Evolutionary conservation across 768 basidiomycete species (phyloP).

Genomic region (Xanthoconium stramineum): DNA sequence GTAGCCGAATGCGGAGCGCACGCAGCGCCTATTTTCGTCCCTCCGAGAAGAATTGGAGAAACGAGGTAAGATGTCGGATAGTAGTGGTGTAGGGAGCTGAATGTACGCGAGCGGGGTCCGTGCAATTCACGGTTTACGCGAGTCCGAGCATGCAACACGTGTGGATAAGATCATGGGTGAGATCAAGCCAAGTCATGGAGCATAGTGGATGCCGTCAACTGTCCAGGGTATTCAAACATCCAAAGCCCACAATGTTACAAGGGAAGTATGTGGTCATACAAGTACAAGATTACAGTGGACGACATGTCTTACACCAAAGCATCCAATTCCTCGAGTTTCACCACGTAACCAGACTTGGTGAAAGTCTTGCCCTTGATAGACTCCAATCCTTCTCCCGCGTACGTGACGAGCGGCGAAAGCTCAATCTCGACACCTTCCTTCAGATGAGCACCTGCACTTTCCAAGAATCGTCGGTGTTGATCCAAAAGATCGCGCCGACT

Average conservation of each 20-base stretch:
- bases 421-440: slow-evolving; percentile 81
- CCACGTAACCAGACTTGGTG: slow-evolving; percentile 69
- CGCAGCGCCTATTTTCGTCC: slow-evolving; percentile 75
- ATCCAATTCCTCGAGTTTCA: slow-evolving; percentile 67
- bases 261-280: not conserved
- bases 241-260: not conserved
- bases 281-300: slow-evolving; percentile 2
- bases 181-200: too few relatives aligned
- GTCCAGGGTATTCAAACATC: not conserved
- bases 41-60: slow-evolving; percentile 82
- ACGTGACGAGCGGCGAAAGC: slow-evolving; percentile 82
- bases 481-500: slow-evolving; percentile 85
- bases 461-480: slow-evolving; percentile 85
- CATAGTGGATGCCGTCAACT: too few relatives aligned
- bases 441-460: slow-evolving; percentile 71
- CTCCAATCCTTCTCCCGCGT: slow-evolving; percentile 90
- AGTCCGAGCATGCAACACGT: slow-evolving; percentile 9
- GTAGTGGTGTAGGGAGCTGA: slow-evolving; percentile 43
- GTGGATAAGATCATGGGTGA: slow-evolving; percentile 4
- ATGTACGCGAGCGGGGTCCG: slow-evolving; percentile 10
- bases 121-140: slow-evolving; percentile 16
- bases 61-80: slow-evolving; percentile 51
- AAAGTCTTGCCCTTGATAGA: slow-evolving; percentile 74
- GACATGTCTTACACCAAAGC: slow-evolving; percentile 44
- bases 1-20: slow-evolving; percentile 80